Evolutionary conservation across 106 monocot genomes (phyloP), one percentile per base, ranked within the genome.

Genomic region (Dendrobium catenatum): DNA sequence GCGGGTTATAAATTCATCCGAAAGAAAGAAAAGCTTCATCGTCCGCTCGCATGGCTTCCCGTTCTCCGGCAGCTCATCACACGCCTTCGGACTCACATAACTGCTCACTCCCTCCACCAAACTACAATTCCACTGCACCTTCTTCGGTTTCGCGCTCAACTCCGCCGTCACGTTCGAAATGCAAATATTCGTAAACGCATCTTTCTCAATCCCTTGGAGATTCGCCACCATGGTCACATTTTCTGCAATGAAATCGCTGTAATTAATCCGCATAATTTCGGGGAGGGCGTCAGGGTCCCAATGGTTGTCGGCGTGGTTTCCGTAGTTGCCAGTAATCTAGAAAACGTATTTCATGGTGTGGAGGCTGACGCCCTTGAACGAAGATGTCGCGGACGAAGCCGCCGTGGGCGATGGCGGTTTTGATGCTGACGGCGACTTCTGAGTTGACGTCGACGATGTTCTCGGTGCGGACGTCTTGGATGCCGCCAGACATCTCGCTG

Each of bases 241-340:
- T 22, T 77, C 80, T 0, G 95, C 98, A 5, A 86, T 80, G 26
- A 99, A 80, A 19, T 99, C 80, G 79, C 93, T 88, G 87, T 91
- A 93, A 70, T 87, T 95, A 78, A 99, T 91, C 40, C 85, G 79
- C 1, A 68, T 40, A 27, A 97, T 81, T 6, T 82, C 86, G 10
- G 98, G 98, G 43, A 99, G 79, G 24, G 98, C 94, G 18, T 87
- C 83, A 9, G 88, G 93, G 68, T 99, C 86, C 80, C 77, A 95
- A 22, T 84, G 81, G 80, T 86, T 79, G 78, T 94, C 96, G 0
- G 96, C 85, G 76, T 96, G 96, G 41, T 80, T 78, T 75, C 85
- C 86, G 82, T 96, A 96, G 72, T 77, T 86, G 11, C 94, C 93
- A 0, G 89, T 89, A 90, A 93, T 93, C 96, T 93, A 91, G 83